A percentile compares a stretch with the other conserved stretches of the same genome.
Conservation (phyloP, 1,284 basidiomycete species). For the Marasmius oreades region DNA sequence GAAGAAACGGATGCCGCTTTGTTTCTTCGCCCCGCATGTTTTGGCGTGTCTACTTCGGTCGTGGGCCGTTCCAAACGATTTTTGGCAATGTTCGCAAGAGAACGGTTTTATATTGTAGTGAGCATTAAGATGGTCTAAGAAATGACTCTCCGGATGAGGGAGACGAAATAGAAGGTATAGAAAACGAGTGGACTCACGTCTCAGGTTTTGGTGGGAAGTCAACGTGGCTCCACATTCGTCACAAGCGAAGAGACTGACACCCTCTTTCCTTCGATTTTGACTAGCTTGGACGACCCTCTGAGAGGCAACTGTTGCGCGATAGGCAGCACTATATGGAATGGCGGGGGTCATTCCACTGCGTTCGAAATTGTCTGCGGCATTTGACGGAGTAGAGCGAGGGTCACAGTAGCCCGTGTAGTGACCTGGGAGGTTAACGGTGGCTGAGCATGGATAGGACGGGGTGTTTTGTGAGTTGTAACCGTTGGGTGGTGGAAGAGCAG, state of each 20-base stretch:
- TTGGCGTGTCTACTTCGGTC: background rate
- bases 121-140: background rate
- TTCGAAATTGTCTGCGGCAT: too few relatives aligned
- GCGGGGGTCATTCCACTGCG: too few relatives aligned
- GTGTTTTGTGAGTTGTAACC: too few relatives aligned
- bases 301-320: too few relatives aligned
- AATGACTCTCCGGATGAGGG: background rate
- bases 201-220: background rate
- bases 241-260: background rate
- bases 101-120: background rate
- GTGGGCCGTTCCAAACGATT: background rate
- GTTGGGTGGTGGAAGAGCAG: too few relatives aligned
- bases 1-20: background rate
- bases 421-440: too few relatives aligned
- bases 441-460: too few relatives aligned
- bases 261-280: too few relatives aligned
- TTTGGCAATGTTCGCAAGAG: background rate
- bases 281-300: too few relatives aligned
- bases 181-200: background rate
- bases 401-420: too few relatives aligned
- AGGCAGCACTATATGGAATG: too few relatives aligned
- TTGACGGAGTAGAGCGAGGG: too few relatives aligned
- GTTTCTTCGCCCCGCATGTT: background rate
- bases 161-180: background rate
- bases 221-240: background rate